Evolutionary conservation across 495 filamentous ascomycete genomes (phyloP), one percentile per base, ranked within the genome.

Genomic region (Penicillium simplicissimum): DNA sequence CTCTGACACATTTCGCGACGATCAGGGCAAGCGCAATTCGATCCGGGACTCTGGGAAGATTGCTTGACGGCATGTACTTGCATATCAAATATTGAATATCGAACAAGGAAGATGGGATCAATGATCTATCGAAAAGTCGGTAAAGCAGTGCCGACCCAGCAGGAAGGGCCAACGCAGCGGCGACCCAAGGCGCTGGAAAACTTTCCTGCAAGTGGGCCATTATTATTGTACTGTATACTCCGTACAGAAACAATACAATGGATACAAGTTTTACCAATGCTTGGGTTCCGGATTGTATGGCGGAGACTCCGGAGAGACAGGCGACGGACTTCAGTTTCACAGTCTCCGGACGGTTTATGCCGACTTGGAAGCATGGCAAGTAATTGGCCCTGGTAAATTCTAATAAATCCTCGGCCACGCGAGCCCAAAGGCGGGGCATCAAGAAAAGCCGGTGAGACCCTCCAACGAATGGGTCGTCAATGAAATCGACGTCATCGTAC

Each of bases 401-500:
- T 23, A 8, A 23, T 45, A 17, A n/a, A n/a, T 53, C 31, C 14
- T 36, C 36, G 51, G 57, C 68, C 68, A 69, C 68, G 68, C 64
- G 68, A 67, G 56, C 57, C 57, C 25, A 58, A 56, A 55, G 61
- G 65, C 54, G 61, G 66, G 58, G 65, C 51, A 51, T 55, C 53
- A 38, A 33, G 54, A 68, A 70, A 72, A 66, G 61, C 65, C 69
- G 67, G 69, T 72, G 69, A 70, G 67, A 68, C 42, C 43, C 21
- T 45, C 33, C 33, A 33, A 42, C 45, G 49, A 45, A 28, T 51
- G 19, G 28, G 42, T 13, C n/a, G 3, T 17, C 34, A 37, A 15
- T 19, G 9, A 19, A 14, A 13, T 42, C 71, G 61, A 71, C 71
- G 69, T 74, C 71, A 74, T 71, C 51, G 34, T 63, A 64, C 59